Evolutionary conservation across 1,139 yeast genomes (phyloP).

Genomic region (Yamadazyma songkhlaensis): DNA sequence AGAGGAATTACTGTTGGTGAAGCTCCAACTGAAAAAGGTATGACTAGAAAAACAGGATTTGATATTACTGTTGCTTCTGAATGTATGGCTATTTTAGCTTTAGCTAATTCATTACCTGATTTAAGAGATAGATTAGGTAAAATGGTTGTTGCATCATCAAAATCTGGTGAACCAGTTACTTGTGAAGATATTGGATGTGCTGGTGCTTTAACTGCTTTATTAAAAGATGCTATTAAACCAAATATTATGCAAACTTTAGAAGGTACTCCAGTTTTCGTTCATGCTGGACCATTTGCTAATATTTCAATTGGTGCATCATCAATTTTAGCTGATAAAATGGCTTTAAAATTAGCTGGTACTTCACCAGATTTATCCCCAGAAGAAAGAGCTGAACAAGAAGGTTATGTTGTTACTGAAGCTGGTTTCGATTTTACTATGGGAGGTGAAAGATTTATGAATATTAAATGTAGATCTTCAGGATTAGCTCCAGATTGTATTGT

Average conservation of each 20-base stretch:
- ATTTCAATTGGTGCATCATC: conserved; percentile 97
- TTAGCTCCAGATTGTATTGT: conserved; percentile 89
- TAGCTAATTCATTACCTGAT: conserved; percentile 76
- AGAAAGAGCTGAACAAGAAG: conserved; percentile 62
- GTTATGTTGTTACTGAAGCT: conserved; percentile 95
- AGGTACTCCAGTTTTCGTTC: conserved; percentile 97
- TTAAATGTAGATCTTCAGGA: conserved; percentile 93
- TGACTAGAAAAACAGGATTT: conserved; percentile 86
- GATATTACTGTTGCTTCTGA: conserved; percentile 97
- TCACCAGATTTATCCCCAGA: conserved; percentile 45
- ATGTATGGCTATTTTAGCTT: conserved; percentile 97
- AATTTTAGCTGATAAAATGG: conserved; percentile 92
- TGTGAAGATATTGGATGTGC: conserved; percentile 97
- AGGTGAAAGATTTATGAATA: conserved; percentile 95
- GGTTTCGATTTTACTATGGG: conserved; percentile 99
- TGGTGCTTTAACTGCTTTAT: conserved; percentile 92
- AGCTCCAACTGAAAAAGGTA: conserved; percentile 94
- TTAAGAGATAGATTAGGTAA: conserved; percentile 88
- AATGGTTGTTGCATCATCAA: conserved; percentile 86
- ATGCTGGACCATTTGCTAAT: conserved; percentile 98
- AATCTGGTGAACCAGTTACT: conserved; percentile 83
- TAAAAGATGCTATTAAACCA: conserved; percentile 97
- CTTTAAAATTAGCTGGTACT: conserved; percentile 86
- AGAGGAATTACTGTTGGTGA: conserved; percentile 91
- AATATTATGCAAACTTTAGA: conserved; percentile 97